Conservation (phyloP, 1,139 yeast species). For the Taphrina communis region DNA sequence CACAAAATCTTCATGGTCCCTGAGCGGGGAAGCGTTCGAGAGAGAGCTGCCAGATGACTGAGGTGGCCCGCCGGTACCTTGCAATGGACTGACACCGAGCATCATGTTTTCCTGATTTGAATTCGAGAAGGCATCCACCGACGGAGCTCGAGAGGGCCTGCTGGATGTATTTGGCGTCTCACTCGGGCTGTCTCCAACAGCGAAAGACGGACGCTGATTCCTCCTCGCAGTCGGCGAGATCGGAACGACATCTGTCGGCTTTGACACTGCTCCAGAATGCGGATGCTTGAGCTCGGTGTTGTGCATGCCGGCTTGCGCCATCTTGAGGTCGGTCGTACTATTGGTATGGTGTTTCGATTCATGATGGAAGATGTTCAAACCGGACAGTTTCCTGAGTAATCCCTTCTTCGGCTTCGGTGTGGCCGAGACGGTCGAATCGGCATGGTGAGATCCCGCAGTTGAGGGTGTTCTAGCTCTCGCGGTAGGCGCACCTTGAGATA, state of each 20-base stretch:
- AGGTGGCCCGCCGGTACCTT: background rate
- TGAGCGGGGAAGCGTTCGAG: constrained; percentile 5
- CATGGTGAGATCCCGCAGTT: background rate
- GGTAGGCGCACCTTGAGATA: constrained; percentile 19
- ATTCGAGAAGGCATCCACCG: background rate
- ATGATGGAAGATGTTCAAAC: constrained; percentile 19
- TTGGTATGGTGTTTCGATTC: constrained; percentile 11
- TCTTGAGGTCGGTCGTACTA: constrained; percentile 2
- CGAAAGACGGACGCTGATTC: constrained; percentile 2
- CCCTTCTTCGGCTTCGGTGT: constrained; percentile 13
- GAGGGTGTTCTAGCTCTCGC: constrained; percentile 13
- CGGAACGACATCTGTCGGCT: background rate
- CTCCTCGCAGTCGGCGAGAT: constrained; percentile 10
- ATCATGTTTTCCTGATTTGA: background rate
- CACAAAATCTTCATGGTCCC: constrained; percentile 20
- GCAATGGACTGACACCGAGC: constrained; percentile 6
- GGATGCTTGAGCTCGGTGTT: constrained; percentile 26
- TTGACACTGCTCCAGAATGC: constrained; percentile 1
- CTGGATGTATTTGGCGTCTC: constrained; percentile 9
- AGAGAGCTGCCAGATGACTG: background rate
- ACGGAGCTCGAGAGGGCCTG: constrained; percentile 15
- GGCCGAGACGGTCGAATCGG: constrained; percentile 2
- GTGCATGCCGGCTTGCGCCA: constrained; percentile 13
- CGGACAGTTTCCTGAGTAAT: constrained; percentile 20
- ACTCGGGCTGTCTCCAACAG: constrained; percentile 13